Evolutionary conservation across 306 rosid species (phyloP), one percentile per base, ranked within the genome.

Genomic region (Malus fusca): DNA sequence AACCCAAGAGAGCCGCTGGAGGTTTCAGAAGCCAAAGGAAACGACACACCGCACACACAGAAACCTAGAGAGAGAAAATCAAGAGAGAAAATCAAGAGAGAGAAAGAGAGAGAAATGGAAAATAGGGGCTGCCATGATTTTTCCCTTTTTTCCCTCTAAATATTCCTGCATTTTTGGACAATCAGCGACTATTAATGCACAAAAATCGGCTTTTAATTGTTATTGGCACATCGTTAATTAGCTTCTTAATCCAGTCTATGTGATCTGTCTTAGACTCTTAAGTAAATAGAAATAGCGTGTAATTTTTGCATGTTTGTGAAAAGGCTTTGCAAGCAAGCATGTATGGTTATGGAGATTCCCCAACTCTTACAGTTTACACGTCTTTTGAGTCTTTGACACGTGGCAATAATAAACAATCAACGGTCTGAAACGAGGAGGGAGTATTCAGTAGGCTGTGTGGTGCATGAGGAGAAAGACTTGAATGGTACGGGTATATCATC

Each of bases 121-220:
- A 84, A 81, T 68, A 78, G 81, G 15, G 92, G 90, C 60, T 78
- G 78, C 72, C 89, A 85, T 88, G 80, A 74, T 74, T 84, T 86
- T 76, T 75, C 84, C 79, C 68, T 73, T 69, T 68, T 60, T 13
- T 21, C 66, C 51, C 66, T 75, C 48, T 75, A 79, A 25, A 75
- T 69, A 26, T 37, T 19, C 77, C 65, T 46, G n/a, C 70, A 2
- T 64, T 81, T 74, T 28, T 79, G 69, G 76, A 35, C 56, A 56
- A 67, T 58, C 75, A 74, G 85, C 96, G 81, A 73, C 52, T 77
- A 77, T 85, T 67, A 56, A 68, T 85, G 85, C 96, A 43, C 55
- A 15, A 76, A 80, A 77, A 8, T 77, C 84, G 95, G 86, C 79
- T 70, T 82, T 81, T 69, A 42, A 22, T 69, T 72, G 40, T 17